phyloP scores from a whole-genome alignment of 2,329 filamentous ascomycete genomes.

The Fusarium caatingaense region DNA sequence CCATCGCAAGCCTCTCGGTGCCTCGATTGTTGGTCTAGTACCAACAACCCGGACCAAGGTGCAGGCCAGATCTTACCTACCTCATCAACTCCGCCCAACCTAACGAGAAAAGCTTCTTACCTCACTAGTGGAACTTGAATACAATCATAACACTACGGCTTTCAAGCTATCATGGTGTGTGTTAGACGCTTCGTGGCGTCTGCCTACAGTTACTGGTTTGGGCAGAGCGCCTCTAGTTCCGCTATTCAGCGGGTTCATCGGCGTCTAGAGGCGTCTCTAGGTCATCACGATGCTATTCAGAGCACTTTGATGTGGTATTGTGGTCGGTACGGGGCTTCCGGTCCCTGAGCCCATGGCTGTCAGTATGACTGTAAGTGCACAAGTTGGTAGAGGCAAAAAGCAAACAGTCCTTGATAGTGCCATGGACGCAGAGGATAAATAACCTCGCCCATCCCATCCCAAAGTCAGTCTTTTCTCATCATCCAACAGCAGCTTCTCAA shows the following conservation, averaged over 20 bases:
- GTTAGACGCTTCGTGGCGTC: constrained; percentile 33
- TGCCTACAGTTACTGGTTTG: constrained; percentile 27
- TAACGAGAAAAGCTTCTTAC: not conserved
- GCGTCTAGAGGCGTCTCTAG: constrained; percentile 7
- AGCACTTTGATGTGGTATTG: constrained; percentile 18
- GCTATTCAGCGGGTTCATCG: not conserved
- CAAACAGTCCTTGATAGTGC: not conserved
- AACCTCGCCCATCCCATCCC: constrained; percentile 22
- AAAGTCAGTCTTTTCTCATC: constrained; percentile 12
- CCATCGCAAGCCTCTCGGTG: not conserved
- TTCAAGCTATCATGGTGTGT: not conserved
- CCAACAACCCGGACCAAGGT: not conserved
- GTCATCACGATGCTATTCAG: not conserved
- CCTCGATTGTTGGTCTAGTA: constrained; percentile 1
- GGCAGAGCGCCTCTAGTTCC: constrained; percentile 9
- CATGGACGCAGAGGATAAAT: constrained; percentile 38
- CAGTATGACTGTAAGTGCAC: constrained; percentile 3
- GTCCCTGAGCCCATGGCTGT: constrained; percentile 8
- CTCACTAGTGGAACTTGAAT: constrained; percentile 2
- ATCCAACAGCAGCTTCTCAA: constrained; percentile 42
- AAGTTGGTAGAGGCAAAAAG: constrained; percentile 6
- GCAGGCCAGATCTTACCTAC: not conserved
- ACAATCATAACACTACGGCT: not conserved
- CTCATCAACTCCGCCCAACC: not conserved
- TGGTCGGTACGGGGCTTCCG: constrained; percentile 35